Base-by-base conservation (phyloP, 352 stramenopile genomes). In the Globisporangium rhizosaccharum region DNA sequence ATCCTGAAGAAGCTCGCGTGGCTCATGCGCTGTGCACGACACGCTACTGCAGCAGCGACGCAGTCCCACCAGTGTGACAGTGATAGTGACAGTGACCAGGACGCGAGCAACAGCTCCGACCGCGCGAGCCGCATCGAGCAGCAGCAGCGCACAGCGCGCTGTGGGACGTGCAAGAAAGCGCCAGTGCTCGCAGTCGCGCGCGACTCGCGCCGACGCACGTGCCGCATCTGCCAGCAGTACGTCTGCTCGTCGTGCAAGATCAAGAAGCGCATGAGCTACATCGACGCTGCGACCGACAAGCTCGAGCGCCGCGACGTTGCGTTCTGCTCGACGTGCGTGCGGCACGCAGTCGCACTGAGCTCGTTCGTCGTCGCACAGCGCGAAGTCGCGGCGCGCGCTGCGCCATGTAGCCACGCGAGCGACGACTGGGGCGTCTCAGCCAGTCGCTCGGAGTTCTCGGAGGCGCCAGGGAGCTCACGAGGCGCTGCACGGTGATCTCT, bases 1-100 rank as follows among this genome's bases (percentile, higher is more conserved):
- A 65, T 65, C 37, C 57, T 59, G 20, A 79, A 76, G 66, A 79
- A 79, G n/a, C 52, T 76, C 23, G 54, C 58, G 45, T 76, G 66
- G 65, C 23, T 70, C 10, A 51, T 64, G 39, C 37, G 53, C 10
- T 37, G 51, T 25, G 59, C 62, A 18, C 56, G 30, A 14, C 61
- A 53, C 28, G 54, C 63, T 49, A 33, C 15, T 1, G 57, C 59
- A 2, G 49, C 62, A 15, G 30, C 48, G 18, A 53, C 46, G 46
- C 14, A 9, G 30, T 36, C 30, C 5, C 30, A 39, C 25, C 26
- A 59, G 18, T 11, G 67, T 56, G 45, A 70, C 47, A 46, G 59
- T 55, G 8, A 57, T 49, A 18, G 51, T 61, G 23, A 25, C 51
- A 17, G 58, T 4, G 20, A 28, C 44, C n/a, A 49, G 18, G 17